These are phyloP conservation scores for Schizochytrium sp. DNA, from an alignment of 108 stramenopile species.

Conservation along the genomic window DNA sequence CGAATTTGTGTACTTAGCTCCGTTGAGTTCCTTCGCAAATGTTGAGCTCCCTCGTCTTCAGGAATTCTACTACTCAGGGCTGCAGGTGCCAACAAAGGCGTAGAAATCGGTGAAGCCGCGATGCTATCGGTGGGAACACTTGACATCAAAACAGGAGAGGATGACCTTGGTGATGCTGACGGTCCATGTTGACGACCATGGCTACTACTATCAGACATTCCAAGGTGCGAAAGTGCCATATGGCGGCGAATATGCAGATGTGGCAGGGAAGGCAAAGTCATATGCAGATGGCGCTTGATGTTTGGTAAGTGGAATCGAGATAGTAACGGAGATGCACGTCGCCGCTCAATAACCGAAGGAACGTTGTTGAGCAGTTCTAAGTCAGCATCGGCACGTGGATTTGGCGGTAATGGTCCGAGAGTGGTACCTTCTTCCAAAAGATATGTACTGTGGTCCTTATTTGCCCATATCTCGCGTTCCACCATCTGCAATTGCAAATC, in stretches of 20 bases:
- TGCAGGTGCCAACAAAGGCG: too few species aligned
- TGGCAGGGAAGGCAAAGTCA: conserved; percentile 10
- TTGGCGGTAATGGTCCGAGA: not conserved
- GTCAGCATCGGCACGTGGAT: not conserved
- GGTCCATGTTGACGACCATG: too few species aligned
- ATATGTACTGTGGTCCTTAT: not conserved
- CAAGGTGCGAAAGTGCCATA: not conserved
- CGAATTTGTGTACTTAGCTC: too few species aligned
- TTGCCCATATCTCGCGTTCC: conserved; percentile 17
- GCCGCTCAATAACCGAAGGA: conserved; percentile 10
- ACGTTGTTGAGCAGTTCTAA: conserved; percentile 14
- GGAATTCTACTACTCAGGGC: too few species aligned
- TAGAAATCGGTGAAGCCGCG: too few species aligned
- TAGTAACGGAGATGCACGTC: conserved; percentile 23
- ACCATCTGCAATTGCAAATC: conserved; percentile 38
- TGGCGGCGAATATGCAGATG: conserved; percentile 2
- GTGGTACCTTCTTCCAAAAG: not conserved
- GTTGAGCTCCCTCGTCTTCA: too few species aligned
- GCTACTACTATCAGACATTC: too few species aligned
- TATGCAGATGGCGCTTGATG: conserved; percentile 17
- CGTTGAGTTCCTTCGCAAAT: too few species aligned
- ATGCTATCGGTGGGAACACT: too few species aligned
- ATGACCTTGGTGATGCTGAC: too few species aligned
- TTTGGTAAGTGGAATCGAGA: not conserved
- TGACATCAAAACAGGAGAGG: too few species aligned